Conservation (phyloP, 768 basidiomycete species). For the Termitomyces sp. region DNA sequence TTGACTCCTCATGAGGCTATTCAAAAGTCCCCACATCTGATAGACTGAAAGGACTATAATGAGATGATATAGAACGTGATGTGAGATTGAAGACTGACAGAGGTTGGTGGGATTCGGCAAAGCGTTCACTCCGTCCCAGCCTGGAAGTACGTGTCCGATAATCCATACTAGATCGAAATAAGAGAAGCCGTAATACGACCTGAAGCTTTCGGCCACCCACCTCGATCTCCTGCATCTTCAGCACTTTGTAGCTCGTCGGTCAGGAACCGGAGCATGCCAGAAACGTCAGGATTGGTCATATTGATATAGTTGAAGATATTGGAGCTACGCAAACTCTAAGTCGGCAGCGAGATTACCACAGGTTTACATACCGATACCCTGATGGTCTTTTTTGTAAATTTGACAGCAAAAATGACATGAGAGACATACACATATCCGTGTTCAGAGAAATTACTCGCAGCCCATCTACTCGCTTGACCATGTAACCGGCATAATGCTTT, state of each 20-base stretch:
- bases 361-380: conserved; percentile 30
- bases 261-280: conserved; percentile 72
- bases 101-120: conserved; percentile 61
- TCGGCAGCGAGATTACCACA: not conserved
- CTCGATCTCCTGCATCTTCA: conserved; percentile 70
- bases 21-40: conserved; percentile 27
- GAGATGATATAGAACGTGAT: not conserved
- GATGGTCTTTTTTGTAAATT: not conserved
- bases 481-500: conserved; percentile 69
- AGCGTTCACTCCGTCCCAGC: conserved; percentile 71
- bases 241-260: conserved; percentile 76
- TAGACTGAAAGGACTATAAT: conserved; percentile 20
- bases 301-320: conserved; percentile 81
- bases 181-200: conserved; percentile 32
- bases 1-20: not conserved
- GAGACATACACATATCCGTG: conserved; percentile 63
- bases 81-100: conserved; percentile 36
- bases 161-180: conserved; percentile 34
- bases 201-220: conserved; percentile 21
- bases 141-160: conserved; percentile 50
- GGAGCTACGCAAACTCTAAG: conserved; percentile 27
- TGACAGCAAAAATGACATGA: not conserved
- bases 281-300: conserved; percentile 59
- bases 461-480: conserved; percentile 60
- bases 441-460: conserved; percentile 70